Conservation (phyloP, 148 eudicot species). For the Chenopodium quinoa region DNA sequence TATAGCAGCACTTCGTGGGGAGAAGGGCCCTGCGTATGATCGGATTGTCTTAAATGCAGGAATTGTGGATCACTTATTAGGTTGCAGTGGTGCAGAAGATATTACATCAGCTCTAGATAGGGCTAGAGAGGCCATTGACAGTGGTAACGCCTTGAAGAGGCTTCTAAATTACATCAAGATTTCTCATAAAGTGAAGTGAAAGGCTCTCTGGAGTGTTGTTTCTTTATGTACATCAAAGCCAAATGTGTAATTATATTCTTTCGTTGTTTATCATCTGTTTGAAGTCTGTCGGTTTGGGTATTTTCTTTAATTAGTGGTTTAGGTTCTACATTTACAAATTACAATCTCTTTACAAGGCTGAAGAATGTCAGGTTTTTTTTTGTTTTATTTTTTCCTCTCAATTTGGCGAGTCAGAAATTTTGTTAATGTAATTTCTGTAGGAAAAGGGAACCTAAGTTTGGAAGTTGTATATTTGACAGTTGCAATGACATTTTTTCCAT, state of each 20-base stretch:
- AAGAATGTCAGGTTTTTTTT: background rate
- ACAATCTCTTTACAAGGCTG: background rate
- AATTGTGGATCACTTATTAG: constrained; percentile 89
- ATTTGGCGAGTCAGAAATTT: background rate
- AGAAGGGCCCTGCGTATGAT: constrained; percentile 94
- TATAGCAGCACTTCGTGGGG: constrained; percentile 81
- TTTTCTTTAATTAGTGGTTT: background rate
- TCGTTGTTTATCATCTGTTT: background rate
- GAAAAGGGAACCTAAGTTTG: background rate
- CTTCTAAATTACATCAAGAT: constrained; percentile 67
- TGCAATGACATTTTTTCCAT: background rate
- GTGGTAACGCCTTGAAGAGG: constrained; percentile 78
- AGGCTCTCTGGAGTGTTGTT: background rate
- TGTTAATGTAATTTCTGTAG: background rate
- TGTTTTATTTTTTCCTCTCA: background rate
- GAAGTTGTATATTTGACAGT: background rate
- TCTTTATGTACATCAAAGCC: constrained; percentile 7
- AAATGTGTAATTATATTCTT: constrained; percentile 14
- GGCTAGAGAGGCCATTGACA: constrained; percentile 91
- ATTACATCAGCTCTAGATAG: constrained; percentile 65
- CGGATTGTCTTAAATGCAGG: constrained; percentile 82
- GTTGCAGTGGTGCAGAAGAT: constrained; percentile 83
- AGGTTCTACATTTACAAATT: background rate
- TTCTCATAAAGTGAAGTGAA: constrained; percentile 53
- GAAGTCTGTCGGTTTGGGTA: background rate